Base-by-base conservation (phyloP, 2,329 filamentous ascomycete species). In the Colletotrichum lupini region DNA sequence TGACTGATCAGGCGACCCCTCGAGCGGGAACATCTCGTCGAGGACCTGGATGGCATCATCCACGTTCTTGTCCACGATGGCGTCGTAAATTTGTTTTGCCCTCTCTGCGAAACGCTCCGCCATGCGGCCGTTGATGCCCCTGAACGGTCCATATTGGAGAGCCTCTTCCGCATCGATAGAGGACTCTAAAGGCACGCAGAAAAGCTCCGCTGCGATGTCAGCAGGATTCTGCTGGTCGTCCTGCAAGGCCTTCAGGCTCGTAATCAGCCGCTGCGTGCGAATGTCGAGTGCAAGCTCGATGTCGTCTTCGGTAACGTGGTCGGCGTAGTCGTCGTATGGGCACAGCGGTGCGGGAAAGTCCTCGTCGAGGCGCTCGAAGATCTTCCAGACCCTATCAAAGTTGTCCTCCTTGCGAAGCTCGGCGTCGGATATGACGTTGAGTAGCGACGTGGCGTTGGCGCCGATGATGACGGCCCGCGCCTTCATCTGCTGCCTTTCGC, bases 391-490 rank as follows among this genome's bases (percentile, higher is more conserved):
- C 4, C 42, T 49, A 22, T 72, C 60, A 5, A 78, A 72, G 2
- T 77, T 64, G 28, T 78, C 76, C 5, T 76, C 75, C 26, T 67
- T 49, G 37, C 68, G 69, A 24, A 24, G n/a, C 12, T 53, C 61
- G 24, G 72, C 59, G 22, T 67, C 69, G 42, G 63, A 62, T 32
- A 80, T 64, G 24, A 74, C 66, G 64, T 83, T 79, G 12, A 83
- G 77, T 7, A 83, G 78, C 5, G 78, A 77, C 26, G 80, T 81
- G 5, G 83, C 77, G 67, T 86, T 86, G 30, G 81, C 81, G 32
- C 77, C 76, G 5, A 78, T 79, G 19, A 83, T 75, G 16, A 77
- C 73, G 59, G 22, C 68, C n/a, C 59, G 30, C 8, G 68, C 68
- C n/a, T 49, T 60, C 8, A 7, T 42, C 19, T 69, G 53, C 11